phyloP scores from a whole-genome alignment of 2,329 filamentous ascomycete genomes.

The Phyllosticta citriasiana region DNA sequence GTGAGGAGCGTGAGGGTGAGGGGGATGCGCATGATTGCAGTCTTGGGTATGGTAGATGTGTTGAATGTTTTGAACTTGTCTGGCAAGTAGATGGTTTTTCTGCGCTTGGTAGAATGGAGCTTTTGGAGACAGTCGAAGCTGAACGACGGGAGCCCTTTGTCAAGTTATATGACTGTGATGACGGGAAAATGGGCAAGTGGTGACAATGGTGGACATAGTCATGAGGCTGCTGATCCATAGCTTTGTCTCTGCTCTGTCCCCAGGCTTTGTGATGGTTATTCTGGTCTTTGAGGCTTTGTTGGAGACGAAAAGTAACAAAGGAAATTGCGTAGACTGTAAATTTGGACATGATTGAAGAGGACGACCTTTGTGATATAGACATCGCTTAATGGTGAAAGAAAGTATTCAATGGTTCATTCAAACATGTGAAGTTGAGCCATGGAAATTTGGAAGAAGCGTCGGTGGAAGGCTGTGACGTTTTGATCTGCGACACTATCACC shows the following conservation, averaged over 20 bases:
- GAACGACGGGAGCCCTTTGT: too few species aligned
- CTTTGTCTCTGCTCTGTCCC: neutral
- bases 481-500: neutral
- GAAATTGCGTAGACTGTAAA: neutral
- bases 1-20: neutral
- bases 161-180: neutral
- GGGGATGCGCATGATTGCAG: neutral
- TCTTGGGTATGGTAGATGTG: neutral
- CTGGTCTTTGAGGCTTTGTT: neutral
- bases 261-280: neutral
- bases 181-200: neutral
- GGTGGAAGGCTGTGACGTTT: neutral
- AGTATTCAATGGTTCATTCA: too few species aligned
- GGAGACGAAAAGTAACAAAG: neutral
- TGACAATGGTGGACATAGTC: neutral
- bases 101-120: neutral
- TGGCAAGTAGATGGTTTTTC: neutral
- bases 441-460: too few species aligned
- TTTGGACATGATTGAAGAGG: too few species aligned
- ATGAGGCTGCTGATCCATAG: neutral
- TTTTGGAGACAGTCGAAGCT: neutral
- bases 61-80: neutral
- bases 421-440: too few species aligned
- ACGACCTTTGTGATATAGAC: too few species aligned
- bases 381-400: too few species aligned